Percentiles rank a stretch among this genome's conserved stretches.
phyloP scores from a whole-genome alignment of 2,329 filamentous ascomycete genomes.

The Diaporthe australafricana region DNA sequence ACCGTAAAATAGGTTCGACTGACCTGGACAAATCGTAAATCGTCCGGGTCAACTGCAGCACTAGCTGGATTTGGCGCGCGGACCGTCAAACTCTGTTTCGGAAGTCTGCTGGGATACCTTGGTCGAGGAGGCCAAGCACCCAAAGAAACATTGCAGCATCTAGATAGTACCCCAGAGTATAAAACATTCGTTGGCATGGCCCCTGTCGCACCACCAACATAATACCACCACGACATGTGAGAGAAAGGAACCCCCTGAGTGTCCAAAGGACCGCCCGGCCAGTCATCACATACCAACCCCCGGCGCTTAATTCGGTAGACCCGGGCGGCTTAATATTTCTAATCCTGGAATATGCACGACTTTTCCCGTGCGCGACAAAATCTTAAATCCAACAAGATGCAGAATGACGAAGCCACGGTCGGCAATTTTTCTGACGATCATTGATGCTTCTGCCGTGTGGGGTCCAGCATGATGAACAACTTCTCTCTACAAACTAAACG shows the following conservation, averaged over 20 bases:
- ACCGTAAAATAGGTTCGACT: conserved; percentile 13
- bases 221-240: background rate
- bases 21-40: background rate
- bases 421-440: background rate
- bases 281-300: background rate
- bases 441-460: conserved; percentile 6
- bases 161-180: conserved; percentile 15
- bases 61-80: conserved; percentile 8
- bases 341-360: background rate
- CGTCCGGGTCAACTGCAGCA: background rate
- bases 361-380: background rate
- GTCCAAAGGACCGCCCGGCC: background rate
- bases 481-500: background rate
- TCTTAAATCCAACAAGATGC: background rate
- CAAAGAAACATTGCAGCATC: conserved; percentile 11
- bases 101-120: conserved; percentile 15
- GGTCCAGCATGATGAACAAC: background rate
- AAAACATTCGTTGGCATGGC: conserved; percentile 28
- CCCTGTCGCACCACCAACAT: conserved; percentile 13
- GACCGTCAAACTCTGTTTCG: conserved; percentile 28
- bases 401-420: background rate
- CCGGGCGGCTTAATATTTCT: conserved; percentile 1
- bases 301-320: conserved; percentile 6
- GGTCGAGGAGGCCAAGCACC: conserved; percentile 23
- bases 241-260: conserved; percentile 7